Evolutionary conservation across 768 basidiomycete genomes (phyloP).

Genomic region (Mycena venus): DNA sequence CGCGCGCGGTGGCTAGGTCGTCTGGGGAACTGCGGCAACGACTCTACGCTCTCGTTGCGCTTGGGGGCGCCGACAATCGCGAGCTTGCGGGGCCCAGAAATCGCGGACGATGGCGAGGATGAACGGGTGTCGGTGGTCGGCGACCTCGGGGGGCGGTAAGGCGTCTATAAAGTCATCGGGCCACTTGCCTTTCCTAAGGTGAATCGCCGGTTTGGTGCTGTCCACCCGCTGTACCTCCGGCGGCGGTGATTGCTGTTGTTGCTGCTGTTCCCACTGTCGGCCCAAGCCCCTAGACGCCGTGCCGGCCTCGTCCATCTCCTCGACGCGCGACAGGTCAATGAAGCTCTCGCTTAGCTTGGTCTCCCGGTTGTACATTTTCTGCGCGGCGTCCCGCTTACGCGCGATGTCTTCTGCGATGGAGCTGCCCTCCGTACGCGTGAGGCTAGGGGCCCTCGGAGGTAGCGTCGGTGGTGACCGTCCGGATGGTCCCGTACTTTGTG

Average conservation of each 20-base stretch:
- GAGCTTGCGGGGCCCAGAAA: slow-evolving; percentile 65
- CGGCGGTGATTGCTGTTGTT: slow-evolving; percentile 17
- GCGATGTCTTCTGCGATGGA: slow-evolving; percentile 64
- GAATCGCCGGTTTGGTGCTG: slow-evolving; percentile 55
- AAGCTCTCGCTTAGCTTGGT: slow-evolving; percentile 70
- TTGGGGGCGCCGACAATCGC: slow-evolving; percentile 63
- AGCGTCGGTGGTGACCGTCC: slow-evolving; percentile 86
- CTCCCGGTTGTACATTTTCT: slow-evolving; percentile 59
- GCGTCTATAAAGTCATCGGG: slow-evolving; percentile 84
- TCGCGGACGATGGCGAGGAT: slow-evolving; percentile 53
- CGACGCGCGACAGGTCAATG: slow-evolving; percentile 32
- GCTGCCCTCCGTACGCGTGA: slow-evolving; percentile 76
- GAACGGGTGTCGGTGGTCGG: slow-evolving; percentile 37
- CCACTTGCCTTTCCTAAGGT: slow-evolving; percentile 85
- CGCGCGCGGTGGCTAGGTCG: slow-evolving; percentile 74
- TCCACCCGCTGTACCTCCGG: slow-evolving; percentile 43
- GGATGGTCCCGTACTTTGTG: slow-evolving; percentile 78
- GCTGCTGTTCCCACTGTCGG: slow-evolving; percentile 33
- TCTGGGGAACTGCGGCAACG: slow-evolving; percentile 63
- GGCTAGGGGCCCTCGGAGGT: slow-evolving; percentile 81
- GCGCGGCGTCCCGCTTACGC: slow-evolving; percentile 50
- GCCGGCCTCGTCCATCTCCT: slow-evolving; percentile 39
- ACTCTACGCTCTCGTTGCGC: slow-evolving; percentile 62
- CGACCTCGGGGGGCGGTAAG: slow-evolving; percentile 55
- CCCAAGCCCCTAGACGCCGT: slow-evolving; percentile 39